phyloP scores from a whole-genome alignment of 2,329 filamentous ascomycete genomes.

The Paecilomyces variotii region DNA sequence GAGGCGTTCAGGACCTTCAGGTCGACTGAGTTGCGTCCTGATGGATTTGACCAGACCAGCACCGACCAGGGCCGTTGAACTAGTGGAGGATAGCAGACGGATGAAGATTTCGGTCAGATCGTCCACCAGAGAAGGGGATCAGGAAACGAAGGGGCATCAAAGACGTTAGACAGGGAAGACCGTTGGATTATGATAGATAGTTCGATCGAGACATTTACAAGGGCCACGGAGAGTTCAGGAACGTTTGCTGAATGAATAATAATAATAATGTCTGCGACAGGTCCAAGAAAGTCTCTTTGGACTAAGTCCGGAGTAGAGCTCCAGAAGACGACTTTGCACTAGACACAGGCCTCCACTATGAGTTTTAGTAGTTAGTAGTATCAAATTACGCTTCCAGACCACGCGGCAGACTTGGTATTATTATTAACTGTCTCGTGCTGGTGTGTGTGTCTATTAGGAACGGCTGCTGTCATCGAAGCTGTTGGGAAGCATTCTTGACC shows the following conservation, averaged over 20 bases:
- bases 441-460: not conserved
- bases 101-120: not conserved
- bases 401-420: not conserved
- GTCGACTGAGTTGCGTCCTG: not conserved
- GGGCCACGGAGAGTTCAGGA: not conserved
- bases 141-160: not conserved
- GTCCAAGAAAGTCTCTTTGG: not conserved
- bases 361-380: not conserved
- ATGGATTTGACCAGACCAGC: not conserved
- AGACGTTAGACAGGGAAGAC: not conserved
- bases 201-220: not conserved
- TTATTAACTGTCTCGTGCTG: not conserved
- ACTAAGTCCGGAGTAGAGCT: not conserved
- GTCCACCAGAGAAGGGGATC: not conserved
- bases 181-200: not conserved
- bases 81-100: not conserved
- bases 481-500: not conserved
- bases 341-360: not conserved
- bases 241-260: not conserved
- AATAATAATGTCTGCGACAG: not conserved
- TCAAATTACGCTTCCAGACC: not conserved
- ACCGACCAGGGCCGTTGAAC: not conserved
- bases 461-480: not conserved
- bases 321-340: not conserved
- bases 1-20: conserved; percentile 1